Conservation (phyloP, 2,329 filamentous ascomycete genomes). For the Ceratocystis alfenasii region DNA sequence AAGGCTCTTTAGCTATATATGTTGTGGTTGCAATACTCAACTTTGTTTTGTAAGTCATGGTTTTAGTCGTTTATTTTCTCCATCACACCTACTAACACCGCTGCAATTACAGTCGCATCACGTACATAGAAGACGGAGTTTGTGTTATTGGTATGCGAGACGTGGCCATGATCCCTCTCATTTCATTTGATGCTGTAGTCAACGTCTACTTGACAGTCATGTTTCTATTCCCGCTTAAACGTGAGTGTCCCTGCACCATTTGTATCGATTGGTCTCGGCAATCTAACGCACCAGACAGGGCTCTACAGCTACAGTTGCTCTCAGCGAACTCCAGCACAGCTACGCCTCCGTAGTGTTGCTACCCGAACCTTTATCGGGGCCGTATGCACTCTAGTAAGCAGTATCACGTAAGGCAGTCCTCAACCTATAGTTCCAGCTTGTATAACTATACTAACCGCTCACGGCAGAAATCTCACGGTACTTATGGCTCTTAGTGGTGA, state of each 20-base stretch:
- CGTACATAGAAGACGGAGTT: conserved; percentile 40
- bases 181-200: conserved; percentile 47
- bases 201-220: conserved; percentile 52
- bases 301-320: conserved; percentile 44
- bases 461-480: conserved; percentile 43
- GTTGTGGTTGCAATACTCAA: conserved; percentile 42
- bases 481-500: conserved; percentile 48
- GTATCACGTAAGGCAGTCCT: conserved; percentile 39
- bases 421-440: not conserved
- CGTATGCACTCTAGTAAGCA: conserved; percentile 44
- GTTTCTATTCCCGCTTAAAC: conserved; percentile 49
- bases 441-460: conserved; percentile 8
- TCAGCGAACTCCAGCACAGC: conserved; percentile 32
- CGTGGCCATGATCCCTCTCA: conserved; percentile 47
- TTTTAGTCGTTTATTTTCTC: not conserved
- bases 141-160: conserved; percentile 53
- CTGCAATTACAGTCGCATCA: conserved; percentile 38
- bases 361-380: conserved; percentile 49
- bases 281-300: conserved; percentile 29
- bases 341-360: conserved; percentile 40
- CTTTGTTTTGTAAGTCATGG: conserved; percentile 43
- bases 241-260: conserved; percentile 30
- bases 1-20: conserved; percentile 31
- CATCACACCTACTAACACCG: not conserved
- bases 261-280: not conserved